Conservation (phyloP, 1,284 basidiomycete species). For the Gomphus sp. region DNA sequence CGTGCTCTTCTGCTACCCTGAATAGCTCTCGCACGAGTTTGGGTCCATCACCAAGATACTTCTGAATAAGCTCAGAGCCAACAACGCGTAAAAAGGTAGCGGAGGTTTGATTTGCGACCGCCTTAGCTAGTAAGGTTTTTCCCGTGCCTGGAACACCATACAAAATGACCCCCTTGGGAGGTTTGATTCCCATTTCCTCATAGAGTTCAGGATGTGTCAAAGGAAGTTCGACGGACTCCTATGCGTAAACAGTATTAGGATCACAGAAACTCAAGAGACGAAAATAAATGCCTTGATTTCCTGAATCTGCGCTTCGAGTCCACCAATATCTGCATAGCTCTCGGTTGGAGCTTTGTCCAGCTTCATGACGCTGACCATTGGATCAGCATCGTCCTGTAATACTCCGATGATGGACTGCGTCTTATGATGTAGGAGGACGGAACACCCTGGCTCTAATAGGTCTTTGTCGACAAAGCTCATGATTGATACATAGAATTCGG, state of each 20-base stretch:
- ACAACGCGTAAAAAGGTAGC: constrained; percentile 98
- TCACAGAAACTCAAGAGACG: not conserved
- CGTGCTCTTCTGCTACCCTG: constrained; percentile 94
- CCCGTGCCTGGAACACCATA: constrained; percentile 99
- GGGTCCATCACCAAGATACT: constrained; percentile 98
- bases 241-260: not conserved
- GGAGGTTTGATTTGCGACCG: constrained; percentile 98
- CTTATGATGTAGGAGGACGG: constrained; percentile 95
- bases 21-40: constrained; percentile 98
- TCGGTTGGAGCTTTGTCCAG: constrained; percentile 98
- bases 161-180: constrained; percentile 98
- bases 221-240: constrained; percentile 98
- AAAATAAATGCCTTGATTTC: constrained; percentile 83
- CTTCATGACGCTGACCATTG: constrained; percentile 98
- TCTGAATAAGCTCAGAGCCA: constrained; percentile 97
- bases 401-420: constrained; percentile 94
- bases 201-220: constrained; percentile 98
- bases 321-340: constrained; percentile 98
- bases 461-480: constrained; percentile 99
- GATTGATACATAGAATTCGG: constrained; percentile 97
- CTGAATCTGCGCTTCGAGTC: constrained; percentile 93
- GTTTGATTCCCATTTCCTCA: constrained; percentile 99
- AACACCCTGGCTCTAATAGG: constrained; percentile 91
- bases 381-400: constrained; percentile 93
- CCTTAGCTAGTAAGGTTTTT: constrained; percentile 96